Percentiles rank a stretch among this genome's conserved stretches.
Conservation (phyloP, 2,329 filamentous ascomycete genomes). For the Fusarium burgessii region DNA sequence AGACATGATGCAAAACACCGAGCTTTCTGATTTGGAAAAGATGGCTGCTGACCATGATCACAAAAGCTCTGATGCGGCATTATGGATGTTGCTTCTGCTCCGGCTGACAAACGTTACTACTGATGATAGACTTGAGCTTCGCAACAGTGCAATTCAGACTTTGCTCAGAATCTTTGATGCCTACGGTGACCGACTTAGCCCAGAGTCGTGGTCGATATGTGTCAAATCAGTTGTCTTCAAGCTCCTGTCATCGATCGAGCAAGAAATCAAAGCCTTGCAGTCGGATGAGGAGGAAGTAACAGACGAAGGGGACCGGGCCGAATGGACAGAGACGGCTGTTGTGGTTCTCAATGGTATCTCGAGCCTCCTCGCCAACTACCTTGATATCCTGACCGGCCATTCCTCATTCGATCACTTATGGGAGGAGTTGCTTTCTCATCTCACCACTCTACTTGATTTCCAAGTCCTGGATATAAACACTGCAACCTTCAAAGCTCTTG, state of each 20-base stretch:
- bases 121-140: slow-evolving; percentile 78
- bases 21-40: slow-evolving; percentile 64
- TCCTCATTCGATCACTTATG: slow-evolving; percentile 78
- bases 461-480: slow-evolving; percentile 77
- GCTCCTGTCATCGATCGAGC: slow-evolving; percentile 77
- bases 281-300: slow-evolving; percentile 54
- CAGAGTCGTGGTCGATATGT: slow-evolving; percentile 86
- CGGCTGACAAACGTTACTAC: slow-evolving; percentile 78
- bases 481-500: slow-evolving; percentile 75
- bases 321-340: slow-evolving; percentile 81
- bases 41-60: slow-evolving; percentile 70
- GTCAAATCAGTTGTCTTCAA: slow-evolving; percentile 84
- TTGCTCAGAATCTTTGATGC: slow-evolving; percentile 92
- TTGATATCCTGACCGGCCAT: slow-evolving; percentile 76
- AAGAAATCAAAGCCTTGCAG: slow-evolving; percentile 59
- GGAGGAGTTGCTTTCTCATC: slow-evolving; percentile 77
- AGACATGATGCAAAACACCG: slow-evolving; percentile 64
- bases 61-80: slow-evolving; percentile 73
- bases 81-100: slow-evolving; percentile 83
- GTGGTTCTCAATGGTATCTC: slow-evolving; percentile 80
- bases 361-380: slow-evolving; percentile 79
- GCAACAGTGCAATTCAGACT: slow-evolving; percentile 91
- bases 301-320: slow-evolving; percentile 59
- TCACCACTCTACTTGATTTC: slow-evolving; percentile 73
- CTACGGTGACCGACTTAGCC: slow-evolving; percentile 82